These are phyloP conservation scores for Grammothele lineata DNA, from an alignment of 768 basidiomycete species.

Conservation along the genomic window DNA sequence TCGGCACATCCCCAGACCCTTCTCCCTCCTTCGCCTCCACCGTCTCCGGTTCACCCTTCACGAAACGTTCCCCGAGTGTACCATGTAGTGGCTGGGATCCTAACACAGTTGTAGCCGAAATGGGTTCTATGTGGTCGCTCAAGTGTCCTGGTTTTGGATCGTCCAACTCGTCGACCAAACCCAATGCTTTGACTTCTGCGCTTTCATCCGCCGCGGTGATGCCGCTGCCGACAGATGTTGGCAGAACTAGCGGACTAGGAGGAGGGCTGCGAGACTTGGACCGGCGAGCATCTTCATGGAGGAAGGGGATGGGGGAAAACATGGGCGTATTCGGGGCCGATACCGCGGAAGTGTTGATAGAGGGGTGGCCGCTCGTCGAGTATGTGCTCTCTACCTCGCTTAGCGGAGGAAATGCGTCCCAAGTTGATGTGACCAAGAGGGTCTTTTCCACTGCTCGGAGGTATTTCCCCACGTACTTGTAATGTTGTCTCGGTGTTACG, in stretches of 20 bases:
- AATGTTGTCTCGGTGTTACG: constrained; percentile 61
- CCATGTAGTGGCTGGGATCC: constrained; percentile 41
- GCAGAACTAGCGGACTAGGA: constrained; percentile 63
- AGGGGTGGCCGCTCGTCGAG: constrained; percentile 26
- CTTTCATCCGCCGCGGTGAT: constrained; percentile 29
- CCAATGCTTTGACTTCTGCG: constrained; percentile 48
- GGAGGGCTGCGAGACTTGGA: constrained; percentile 79
- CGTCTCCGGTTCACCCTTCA: constrained; percentile 40
- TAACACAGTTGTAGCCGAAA: constrained; percentile 56
- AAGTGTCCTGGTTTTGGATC: constrained; percentile 82
- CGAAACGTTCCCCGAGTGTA: constrained; percentile 60
- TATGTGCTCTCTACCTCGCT: constrained; percentile 31
- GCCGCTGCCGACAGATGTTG: constrained; percentile 30
- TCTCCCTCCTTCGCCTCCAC: constrained; percentile 15
- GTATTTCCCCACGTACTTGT: constrained; percentile 80
- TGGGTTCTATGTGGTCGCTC: constrained; percentile 72
- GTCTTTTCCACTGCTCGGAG: constrained; percentile 82
- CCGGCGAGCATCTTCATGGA: constrained; percentile 77
- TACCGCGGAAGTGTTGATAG: constrained; percentile 42
- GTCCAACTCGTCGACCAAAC: constrained; percentile 82
- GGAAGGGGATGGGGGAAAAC: constrained; percentile 85
- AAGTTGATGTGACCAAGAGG: constrained; percentile 78
- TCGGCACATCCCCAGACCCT: constrained; percentile 10
- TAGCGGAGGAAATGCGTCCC: constrained; percentile 67
- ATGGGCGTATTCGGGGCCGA: constrained; percentile 73